Percentiles rank a stretch among this genome's conserved stretches.
phyloP scores from a whole-genome alignment of 371 early-diverging fungal genomes.

The Capniomyces stellatus region DNA sequence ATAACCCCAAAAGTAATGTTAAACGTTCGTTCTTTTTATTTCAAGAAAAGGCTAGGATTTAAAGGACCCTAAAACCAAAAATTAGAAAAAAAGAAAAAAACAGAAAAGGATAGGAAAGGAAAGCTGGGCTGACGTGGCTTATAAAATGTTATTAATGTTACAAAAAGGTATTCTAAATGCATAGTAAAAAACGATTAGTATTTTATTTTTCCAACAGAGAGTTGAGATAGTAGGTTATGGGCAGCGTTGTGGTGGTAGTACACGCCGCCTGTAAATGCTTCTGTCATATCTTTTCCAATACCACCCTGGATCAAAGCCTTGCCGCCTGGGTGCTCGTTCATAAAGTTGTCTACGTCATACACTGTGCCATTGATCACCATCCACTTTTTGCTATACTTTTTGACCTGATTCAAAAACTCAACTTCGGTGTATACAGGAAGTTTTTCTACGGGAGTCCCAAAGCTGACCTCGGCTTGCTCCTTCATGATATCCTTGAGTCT shows the following conservation, averaged over 20 bases:
- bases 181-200: not conserved
- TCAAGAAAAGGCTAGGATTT: not conserved
- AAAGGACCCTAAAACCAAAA: not conserved
- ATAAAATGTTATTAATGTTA: not conserved
- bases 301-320: constrained; percentile 47
- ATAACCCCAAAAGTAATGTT: not conserved
- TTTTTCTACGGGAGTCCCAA: constrained; percentile 48
- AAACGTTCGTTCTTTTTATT: not conserved
- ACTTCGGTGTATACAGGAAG: constrained; percentile 59
- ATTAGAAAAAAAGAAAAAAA: not conserved
- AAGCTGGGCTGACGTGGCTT: not conserved
- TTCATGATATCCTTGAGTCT: constrained; percentile 54
- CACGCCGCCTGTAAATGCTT: constrained; percentile 72
- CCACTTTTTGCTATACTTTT: constrained; percentile 46
- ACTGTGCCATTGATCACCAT: constrained; percentile 72
- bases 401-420: constrained; percentile 45
- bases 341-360: constrained; percentile 77
- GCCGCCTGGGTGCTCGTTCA: constrained; percentile 84
- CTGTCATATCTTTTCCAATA: constrained; percentile 72
- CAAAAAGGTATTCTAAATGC: not conserved
- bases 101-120: not conserved
- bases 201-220: constrained; percentile 1
- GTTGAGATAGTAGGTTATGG: constrained; percentile 34
- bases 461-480: constrained; percentile 39
- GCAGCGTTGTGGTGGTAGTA: constrained; percentile 72